Evolutionary conservation across 805 yeast species (phyloP).

Genomic region (Saturnispora ahearnii): DNA sequence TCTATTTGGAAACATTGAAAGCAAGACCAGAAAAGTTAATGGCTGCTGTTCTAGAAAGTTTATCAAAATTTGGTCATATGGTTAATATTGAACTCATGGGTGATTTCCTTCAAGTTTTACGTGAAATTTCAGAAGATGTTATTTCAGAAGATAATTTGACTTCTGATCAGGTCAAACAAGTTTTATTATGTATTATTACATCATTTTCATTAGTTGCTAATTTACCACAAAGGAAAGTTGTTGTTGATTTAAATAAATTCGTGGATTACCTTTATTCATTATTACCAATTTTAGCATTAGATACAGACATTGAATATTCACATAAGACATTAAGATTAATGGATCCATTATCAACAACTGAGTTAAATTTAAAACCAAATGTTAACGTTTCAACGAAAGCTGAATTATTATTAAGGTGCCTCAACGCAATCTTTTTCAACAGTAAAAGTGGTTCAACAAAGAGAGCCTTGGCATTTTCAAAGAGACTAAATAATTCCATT

Average conservation of each 20-base stretch:
- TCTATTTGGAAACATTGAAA: conserved; percentile 72
- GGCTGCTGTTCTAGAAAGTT: conserved; percentile 86
- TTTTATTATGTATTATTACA: conserved; percentile 76
- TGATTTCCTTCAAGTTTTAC: conserved; percentile 80
- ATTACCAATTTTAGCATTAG: conserved; percentile 59
- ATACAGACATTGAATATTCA: conserved; percentile 79
- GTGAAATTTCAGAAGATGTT: conserved; percentile 60
- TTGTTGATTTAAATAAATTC: conserved; percentile 75
- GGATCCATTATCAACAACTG: conserved; percentile 53
- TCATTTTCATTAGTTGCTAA: conserved; percentile 79
- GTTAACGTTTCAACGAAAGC: conserved; percentile 86
- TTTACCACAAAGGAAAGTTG: conserved; percentile 61
- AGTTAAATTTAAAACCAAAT: conserved; percentile 41
- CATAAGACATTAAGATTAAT: conserved; percentile 71
- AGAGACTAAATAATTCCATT: conserved; percentile 58
- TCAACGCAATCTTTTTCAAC: conserved; percentile 76
- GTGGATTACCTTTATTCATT: conserved; percentile 65
- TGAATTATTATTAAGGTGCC: conserved; percentile 66
- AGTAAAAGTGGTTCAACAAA: conserved; percentile 56
- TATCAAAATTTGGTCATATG: conserved; percentile 84
- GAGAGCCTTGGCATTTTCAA: conserved; percentile 74
- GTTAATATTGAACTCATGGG: conserved; percentile 89
- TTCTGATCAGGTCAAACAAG: conserved; percentile 52
- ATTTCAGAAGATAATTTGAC: conserved; percentile 36
- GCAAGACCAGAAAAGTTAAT: conserved; percentile 54